phyloP scores from a whole-genome alignment of 805 yeast genomes.

The Torulaspora quercuum region DNA sequence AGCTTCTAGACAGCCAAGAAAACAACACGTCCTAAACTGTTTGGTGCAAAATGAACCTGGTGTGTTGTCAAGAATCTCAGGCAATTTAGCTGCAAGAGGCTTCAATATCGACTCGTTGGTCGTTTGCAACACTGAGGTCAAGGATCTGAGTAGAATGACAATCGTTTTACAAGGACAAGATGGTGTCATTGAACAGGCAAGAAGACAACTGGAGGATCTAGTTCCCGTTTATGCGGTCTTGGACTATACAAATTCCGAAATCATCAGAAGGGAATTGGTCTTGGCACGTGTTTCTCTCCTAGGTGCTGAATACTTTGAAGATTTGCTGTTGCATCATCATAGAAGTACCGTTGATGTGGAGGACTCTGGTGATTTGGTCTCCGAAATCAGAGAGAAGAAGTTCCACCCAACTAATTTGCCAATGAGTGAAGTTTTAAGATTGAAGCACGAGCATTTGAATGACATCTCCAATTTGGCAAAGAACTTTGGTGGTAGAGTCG shows the following conservation, averaged over 20 bases:
- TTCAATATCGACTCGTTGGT: constrained; percentile 97
- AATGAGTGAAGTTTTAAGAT: constrained; percentile 89
- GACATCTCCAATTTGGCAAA: constrained; percentile 75
- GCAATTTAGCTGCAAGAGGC: constrained; percentile 96
- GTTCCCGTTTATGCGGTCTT: constrained; percentile 98
- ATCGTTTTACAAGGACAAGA: constrained; percentile 92
- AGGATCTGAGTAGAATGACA: constrained; percentile 94
- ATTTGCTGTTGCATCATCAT: constrained; percentile 78
- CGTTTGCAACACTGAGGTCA: constrained; percentile 94
- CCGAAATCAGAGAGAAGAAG: constrained; percentile 39
- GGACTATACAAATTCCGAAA: constrained; percentile 87
- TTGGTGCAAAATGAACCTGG: constrained; percentile 99
- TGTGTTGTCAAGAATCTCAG: constrained; percentile 87
- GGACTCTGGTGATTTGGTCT: constrained; percentile 30
- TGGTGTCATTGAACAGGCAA: constrained; percentile 94
- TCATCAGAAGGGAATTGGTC: constrained; percentile 85
- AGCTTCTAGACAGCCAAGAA: constrained; percentile 53
- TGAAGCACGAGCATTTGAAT: constrained; percentile 83
- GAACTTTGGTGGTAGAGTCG: constrained; percentile 90
- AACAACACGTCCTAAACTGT: constrained; percentile 91
- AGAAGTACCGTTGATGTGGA: constrained; percentile 28
- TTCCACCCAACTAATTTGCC: constrained; percentile 89
- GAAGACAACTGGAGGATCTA: constrained; percentile 95
- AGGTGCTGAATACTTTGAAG: constrained; percentile 98
- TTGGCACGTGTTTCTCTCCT: constrained; percentile 87